Evolutionary conservation across 345 rosid species (phyloP).

Genomic region (Pugionium cornutum): DNA sequence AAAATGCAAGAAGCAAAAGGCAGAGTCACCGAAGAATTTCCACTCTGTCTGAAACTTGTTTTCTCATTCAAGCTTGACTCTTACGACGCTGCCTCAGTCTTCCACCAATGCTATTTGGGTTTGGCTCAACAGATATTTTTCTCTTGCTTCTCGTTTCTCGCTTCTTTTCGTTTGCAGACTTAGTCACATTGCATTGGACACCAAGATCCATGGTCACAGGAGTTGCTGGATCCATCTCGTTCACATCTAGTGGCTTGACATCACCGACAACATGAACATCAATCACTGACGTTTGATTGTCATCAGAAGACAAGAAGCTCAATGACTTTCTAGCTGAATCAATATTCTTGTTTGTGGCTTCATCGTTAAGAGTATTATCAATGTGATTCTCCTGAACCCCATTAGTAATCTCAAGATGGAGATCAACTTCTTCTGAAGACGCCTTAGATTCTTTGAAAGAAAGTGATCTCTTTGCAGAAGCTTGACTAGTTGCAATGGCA

Average conservation of each 20-base stretch:
- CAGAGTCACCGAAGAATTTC: no score
- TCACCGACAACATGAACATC: slow-evolving; percentile 16
- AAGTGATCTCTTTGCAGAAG: slow-evolving; percentile 64
- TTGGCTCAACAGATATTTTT: slow-evolving; percentile 33
- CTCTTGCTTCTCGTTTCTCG: slow-evolving; percentile 14
- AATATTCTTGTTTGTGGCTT: slow-evolving; percentile 15
- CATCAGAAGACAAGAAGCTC: slow-evolving; percentile 28
- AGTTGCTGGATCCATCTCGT: slow-evolving; percentile 30
- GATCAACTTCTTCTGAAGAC: slow-evolving; percentile 18
- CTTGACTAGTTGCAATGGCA: slow-evolving; percentile 34
- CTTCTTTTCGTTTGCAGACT: neutral
- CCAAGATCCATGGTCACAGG: slow-evolving; percentile 18
- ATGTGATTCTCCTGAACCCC: slow-evolving; percentile 29
- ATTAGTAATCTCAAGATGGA: slow-evolving; percentile 20
- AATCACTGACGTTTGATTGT: slow-evolving; percentile 22
- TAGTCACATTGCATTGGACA: neutral
- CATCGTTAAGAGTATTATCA: slow-evolving; percentile 15
- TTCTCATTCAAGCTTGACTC: slow-evolving; percentile 11
- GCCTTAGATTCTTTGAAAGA: slow-evolving; percentile 48
- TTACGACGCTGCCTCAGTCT: slow-evolving; percentile 50
- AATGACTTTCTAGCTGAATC: slow-evolving; percentile 24
- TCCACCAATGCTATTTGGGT: slow-evolving; percentile 48
- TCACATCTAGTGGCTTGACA: slow-evolving; percentile 21
- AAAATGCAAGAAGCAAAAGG: neutral
- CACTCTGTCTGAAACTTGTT: neutral